Evolutionary conservation across 2,329 filamentous ascomycete genomes (phyloP).

Genomic region (Amauroascus verrucosus): DNA sequence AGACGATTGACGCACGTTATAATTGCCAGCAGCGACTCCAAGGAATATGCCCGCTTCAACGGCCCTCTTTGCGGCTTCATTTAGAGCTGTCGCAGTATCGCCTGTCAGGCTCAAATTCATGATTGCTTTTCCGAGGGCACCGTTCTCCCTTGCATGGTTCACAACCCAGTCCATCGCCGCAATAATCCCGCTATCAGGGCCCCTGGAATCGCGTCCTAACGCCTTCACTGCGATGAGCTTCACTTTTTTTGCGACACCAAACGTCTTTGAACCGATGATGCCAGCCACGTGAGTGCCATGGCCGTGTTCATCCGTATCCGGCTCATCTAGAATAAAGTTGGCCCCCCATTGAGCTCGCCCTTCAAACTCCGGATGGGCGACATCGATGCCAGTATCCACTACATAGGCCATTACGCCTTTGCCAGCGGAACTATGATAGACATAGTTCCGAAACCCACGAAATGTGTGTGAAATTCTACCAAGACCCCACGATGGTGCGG

Average conservation of each 20-base stretch:
- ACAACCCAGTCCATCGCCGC: slow-evolving; percentile 40
- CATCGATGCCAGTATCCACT: slow-evolving; percentile 32
- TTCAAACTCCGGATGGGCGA: slow-evolving; percentile 27
- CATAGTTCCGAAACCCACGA: slow-evolving; percentile 22
- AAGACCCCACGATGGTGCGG: slow-evolving; percentile 27
- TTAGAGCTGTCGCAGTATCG: slow-evolving; percentile 26
- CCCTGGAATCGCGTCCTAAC: slow-evolving; percentile 32
- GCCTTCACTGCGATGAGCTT: slow-evolving; percentile 41
- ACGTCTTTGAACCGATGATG: slow-evolving; percentile 28
- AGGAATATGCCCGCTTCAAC: slow-evolving; percentile 31
- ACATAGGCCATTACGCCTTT: slow-evolving; percentile 29
- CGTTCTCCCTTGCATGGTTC: slow-evolving; percentile 25
- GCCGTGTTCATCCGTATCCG: slow-evolving; percentile 23
- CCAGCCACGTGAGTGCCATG: slow-evolving; percentile 35
- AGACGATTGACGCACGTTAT: slow-evolving; percentile 1
- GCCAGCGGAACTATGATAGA: slow-evolving; percentile 31
- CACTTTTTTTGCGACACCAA: slow-evolving; percentile 32
- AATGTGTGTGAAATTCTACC: slow-evolving; percentile 26
- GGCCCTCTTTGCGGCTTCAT: slow-evolving; percentile 30
- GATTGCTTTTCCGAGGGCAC: slow-evolving; percentile 22
- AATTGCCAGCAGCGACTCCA: slow-evolving; percentile 35
- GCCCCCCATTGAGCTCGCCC: slow-evolving; percentile 29
- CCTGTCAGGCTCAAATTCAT: slow-evolving; percentile 25
- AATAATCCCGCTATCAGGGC: slow-evolving; percentile 39
- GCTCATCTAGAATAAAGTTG: slow-evolving; percentile 23